Percentiles rank a stretch among this genome's conserved stretches.
phyloP scores from a whole-genome alignment of 208 protist genomes.

The Trypanosoma cruzi region DNA sequence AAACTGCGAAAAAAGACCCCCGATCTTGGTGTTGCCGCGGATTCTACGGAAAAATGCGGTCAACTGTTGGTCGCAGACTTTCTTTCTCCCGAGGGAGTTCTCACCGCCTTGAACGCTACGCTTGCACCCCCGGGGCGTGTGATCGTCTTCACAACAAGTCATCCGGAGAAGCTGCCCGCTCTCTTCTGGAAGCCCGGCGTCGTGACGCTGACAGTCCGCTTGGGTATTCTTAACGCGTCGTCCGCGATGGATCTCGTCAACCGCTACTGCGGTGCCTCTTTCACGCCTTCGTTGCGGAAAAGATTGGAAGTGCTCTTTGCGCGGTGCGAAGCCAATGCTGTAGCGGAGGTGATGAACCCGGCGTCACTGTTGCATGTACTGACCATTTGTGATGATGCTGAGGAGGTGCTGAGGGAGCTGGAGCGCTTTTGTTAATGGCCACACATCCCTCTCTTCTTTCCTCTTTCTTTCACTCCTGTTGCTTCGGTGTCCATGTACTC shows the following conservation, averaged over 20 bases:
- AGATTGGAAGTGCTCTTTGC: conserved; percentile 19
- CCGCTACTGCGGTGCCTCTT: conserved; percentile 54
- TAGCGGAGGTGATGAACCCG: conserved; percentile 32
- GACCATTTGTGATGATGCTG: conserved; percentile 2
- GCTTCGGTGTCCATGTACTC: neutral
- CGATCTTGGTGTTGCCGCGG: neutral
- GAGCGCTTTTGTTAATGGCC: neutral
- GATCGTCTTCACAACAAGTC: conserved; percentile 93
- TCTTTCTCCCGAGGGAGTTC: conserved; percentile 87
- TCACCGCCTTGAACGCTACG: conserved; percentile 89
- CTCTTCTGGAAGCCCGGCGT: conserved; percentile 63
- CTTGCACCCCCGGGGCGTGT: conserved; percentile 77
- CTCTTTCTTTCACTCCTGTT: conserved; percentile 5
- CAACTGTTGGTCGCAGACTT: conserved; percentile 35
- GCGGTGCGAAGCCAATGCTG: neutral
- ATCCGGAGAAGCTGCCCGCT: conserved; percentile 79
- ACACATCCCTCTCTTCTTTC: conserved; percentile 6
- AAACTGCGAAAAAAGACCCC: too few relatives aligned
- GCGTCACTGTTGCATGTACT: conserved; percentile 50
- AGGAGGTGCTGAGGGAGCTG: conserved; percentile 35
- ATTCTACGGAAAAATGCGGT: neutral
- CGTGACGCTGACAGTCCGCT: conserved; percentile 64
- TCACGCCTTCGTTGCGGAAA: conserved; percentile 9
- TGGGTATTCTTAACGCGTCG: conserved; percentile 49
- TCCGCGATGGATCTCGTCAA: conserved; percentile 55